phyloP scores from a whole-genome alignment of 352 stramenopile genomes.

The Pythium diclinum region DNA sequence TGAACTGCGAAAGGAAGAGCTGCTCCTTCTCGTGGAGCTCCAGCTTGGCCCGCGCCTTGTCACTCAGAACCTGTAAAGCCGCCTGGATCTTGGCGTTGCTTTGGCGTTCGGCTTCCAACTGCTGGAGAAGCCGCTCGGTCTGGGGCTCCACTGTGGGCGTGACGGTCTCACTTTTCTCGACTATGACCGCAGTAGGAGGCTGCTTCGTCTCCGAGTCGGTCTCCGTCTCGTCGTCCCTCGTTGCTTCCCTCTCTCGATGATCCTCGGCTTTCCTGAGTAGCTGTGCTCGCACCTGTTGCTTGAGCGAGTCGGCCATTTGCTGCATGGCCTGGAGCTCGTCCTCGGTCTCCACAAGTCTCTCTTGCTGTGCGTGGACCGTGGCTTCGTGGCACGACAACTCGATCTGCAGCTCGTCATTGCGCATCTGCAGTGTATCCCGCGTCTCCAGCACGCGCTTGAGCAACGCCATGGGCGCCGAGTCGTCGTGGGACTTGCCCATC shows the following conservation, averaged over 20 bases:
- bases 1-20: constrained; percentile 50
- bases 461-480: constrained; percentile 23
- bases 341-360: constrained; percentile 33
- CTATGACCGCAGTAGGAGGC: background rate
- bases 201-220: background rate
- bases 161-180: background rate
- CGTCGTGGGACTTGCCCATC: background rate
- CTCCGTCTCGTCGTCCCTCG: too few species aligned
- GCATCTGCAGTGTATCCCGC: constrained; percentile 26
- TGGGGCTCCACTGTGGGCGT: constrained; percentile 16
- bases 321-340: constrained; percentile 14
- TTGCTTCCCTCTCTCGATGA: background rate
- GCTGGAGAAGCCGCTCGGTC: constrained; percentile 26
- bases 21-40: constrained; percentile 38
- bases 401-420: constrained; percentile 40
- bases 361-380: constrained; percentile 34
- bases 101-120: constrained; percentile 23
- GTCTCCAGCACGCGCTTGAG: constrained; percentile 27
- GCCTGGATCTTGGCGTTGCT: constrained; percentile 33
- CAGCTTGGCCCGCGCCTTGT: constrained; percentile 23
- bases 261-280: background rate
- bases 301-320: constrained; percentile 26
- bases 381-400: constrained; percentile 46
- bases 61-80: constrained; percentile 37
- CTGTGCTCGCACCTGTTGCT: constrained; percentile 26